Evolutionary conservation across 306 rosid species (phyloP).

Genomic region (Carpinus viminea): DNA sequence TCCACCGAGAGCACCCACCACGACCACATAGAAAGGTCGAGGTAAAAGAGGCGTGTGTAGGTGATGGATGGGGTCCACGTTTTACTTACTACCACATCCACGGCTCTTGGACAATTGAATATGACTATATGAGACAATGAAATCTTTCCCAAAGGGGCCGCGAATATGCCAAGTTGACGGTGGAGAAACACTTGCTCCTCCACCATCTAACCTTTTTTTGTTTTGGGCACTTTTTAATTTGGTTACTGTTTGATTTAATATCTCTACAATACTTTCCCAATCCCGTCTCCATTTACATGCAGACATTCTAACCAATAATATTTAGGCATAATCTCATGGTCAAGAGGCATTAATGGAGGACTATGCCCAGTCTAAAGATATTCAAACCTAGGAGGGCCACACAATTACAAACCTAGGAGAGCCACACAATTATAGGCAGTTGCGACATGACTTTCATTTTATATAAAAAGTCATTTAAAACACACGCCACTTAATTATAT

Average conservation of each 20-base stretch:
- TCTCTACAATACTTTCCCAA: background rate
- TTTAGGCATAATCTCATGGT: background rate
- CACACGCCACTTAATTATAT: no score
- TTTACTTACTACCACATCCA: constrained; percentile 48
- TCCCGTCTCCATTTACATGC: constrained; percentile 26
- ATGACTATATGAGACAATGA: constrained; percentile 50
- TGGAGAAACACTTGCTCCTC: constrained; percentile 43
- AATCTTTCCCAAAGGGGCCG: constrained; percentile 37
- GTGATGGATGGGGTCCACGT: constrained; percentile 50
- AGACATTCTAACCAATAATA: constrained; percentile 40
- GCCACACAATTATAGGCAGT: no score
- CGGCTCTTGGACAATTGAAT: constrained; percentile 34
- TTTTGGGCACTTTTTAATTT: background rate
- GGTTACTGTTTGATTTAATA: background rate
- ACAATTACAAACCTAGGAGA: background rate
- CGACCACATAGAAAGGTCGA: constrained; percentile 51
- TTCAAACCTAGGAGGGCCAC: constrained; percentile 6
- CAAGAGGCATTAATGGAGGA: background rate
- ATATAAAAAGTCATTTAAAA: no score
- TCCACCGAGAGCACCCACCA: constrained; percentile 39
- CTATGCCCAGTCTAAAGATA: background rate
- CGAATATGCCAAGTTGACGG: constrained; percentile 75
- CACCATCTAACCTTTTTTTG: constrained; percentile 50
- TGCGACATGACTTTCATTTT: no score
- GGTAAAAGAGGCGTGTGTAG: constrained; percentile 25